Evolutionary conservation across 441 rosid genomes (phyloP), one percentile per base, ranked within the genome.

Genomic region (Gossypium davidsonii): DNA sequence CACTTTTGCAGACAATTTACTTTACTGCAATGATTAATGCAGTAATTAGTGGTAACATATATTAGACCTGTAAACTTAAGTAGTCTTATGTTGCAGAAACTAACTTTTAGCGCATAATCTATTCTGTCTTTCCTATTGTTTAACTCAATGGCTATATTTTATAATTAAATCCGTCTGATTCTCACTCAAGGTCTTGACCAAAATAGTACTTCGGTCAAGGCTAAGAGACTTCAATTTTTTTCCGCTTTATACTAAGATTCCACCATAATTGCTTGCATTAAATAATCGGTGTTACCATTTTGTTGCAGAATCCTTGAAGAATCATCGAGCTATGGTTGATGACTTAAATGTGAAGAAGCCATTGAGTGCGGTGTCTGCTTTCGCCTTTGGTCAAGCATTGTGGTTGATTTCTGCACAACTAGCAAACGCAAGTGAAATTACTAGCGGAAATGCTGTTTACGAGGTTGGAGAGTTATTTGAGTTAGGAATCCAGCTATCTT

Each of bases 401-500:
- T 82, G 84, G 80, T 82, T 87, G 77, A 46, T 80, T 59, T 83
- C 85, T 79, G 83, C 89, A 56, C 82, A 87, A 76, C 85, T 76
- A 69, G 97, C 94, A 59, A 67, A 85, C 73, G 98, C 97, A 7
- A 78, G 75, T 23, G 91, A 86, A 73, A 79, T 72, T 59, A 67
- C 83, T 55, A 79, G 67, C 71, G 51, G 65, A 10, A 82, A 86
- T 73, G 84, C 85, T 1, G 57, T 92, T 65, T 94, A 90, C 70
- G 92, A 91, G 74, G 81, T 83, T 73, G 92, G 96, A 23, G 99
- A 90, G 80, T 71, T 92, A 28, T 92, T 94, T 75, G 98, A 94
- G 77, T 74, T 90, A 70, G 92, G 99, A 79, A 94, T 92, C 78
- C 98, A 94, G 85, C 88, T 91, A 49, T 91, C 96, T 58, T 92